phyloP scores from a whole-genome alignment of 2,329 filamentous ascomycete genomes.

The Aureobasidium subglaciale region DNA sequence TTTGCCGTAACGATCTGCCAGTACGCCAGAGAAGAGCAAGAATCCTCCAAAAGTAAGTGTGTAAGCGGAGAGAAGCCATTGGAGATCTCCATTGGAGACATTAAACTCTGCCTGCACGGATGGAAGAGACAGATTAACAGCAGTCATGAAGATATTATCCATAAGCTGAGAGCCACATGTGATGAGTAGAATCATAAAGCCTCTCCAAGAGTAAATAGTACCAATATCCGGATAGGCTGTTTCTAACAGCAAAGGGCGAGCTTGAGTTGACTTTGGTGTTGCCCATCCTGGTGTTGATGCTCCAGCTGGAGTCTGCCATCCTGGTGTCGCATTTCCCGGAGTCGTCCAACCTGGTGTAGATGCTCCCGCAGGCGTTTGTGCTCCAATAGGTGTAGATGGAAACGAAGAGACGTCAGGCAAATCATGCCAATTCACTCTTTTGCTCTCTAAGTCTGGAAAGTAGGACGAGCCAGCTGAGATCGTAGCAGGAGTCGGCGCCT shows the following conservation, averaged over 20 bases:
- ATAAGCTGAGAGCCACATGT: constrained; percentile 39
- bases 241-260: background rate
- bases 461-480: background rate
- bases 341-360: background rate
- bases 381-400: background rate
- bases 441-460: constrained; percentile 1
- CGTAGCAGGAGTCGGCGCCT: background rate
- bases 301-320: constrained; percentile 4
- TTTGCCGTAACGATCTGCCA: constrained; percentile 33
- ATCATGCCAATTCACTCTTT: background rate
- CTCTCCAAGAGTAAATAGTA: constrained; percentile 33
- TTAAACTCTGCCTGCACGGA: constrained; percentile 35
- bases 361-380: background rate
- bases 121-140: constrained; percentile 34
- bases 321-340: constrained; percentile 1
- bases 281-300: constrained; percentile 2
- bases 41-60: constrained; percentile 35
- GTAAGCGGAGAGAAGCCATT: constrained; percentile 38
- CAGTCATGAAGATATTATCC: constrained; percentile 38
- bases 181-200: constrained; percentile 32
- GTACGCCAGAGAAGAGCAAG: constrained; percentile 26
- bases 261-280: background rate
- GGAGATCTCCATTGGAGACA: constrained; percentile 30
- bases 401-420: background rate
- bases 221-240: constrained; percentile 28